Percentiles rank a stretch among this genome's conserved stretches.
These are phyloP conservation scores for Lachnellula occidentalis DNA, from an alignment of 2,329 filamentous ascomycete species.

Conservation along the genomic window DNA sequence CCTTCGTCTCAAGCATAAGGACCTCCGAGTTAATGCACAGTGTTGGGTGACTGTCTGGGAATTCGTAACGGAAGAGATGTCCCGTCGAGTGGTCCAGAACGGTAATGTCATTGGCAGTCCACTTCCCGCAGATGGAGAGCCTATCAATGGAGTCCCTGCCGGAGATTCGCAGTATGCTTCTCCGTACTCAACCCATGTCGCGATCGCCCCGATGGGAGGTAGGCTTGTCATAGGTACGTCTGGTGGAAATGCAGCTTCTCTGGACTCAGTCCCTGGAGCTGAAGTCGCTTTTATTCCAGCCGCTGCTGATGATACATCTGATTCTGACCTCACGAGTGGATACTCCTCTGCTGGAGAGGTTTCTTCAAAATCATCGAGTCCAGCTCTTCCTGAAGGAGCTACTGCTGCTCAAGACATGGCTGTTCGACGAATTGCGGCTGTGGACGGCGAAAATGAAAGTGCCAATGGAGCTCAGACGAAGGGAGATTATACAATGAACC, in stretches of 20 bases:
- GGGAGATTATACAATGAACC: too few relatives aligned
- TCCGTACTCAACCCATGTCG: background rate
- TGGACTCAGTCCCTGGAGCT: background rate
- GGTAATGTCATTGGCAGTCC: background rate
- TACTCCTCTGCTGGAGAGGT: background rate
- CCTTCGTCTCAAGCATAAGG: conserved; percentile 29
- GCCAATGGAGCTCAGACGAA: too few relatives aligned
- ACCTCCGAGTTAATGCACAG: conserved; percentile 31
- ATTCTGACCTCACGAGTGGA: background rate
- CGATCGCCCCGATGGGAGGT: background rate
- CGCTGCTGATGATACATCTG: background rate
- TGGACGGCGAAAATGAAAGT: too few relatives aligned
- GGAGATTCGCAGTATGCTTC: background rate
- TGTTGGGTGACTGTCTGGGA: conserved; percentile 31
- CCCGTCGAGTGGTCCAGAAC: background rate
- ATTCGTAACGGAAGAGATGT: conserved; percentile 24
- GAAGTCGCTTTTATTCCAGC: background rate
- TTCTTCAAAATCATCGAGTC: background rate
- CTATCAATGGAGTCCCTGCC: background rate
- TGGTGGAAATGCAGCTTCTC: background rate
- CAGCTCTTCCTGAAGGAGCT: background rate
- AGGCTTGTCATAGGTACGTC: background rate
- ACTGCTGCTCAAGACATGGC: background rate
- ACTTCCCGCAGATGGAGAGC: background rate
- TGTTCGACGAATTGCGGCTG: too few relatives aligned